Conservation (phyloP, 2,329 filamentous ascomycete genomes). For the Aspergillus hiratsukae region DNA sequence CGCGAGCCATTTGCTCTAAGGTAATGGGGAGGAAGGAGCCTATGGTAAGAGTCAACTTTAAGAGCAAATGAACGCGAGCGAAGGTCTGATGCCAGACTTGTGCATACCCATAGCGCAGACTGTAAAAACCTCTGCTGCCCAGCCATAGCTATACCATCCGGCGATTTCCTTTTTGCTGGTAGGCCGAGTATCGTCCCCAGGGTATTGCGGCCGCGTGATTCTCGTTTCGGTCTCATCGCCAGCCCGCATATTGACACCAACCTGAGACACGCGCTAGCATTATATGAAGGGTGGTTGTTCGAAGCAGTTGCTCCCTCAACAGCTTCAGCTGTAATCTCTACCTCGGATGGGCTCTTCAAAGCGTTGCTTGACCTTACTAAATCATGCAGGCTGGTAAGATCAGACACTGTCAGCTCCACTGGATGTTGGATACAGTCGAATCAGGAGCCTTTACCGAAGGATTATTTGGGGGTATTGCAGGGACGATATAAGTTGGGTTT, state of each 20-base stretch:
- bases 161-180: conserved; percentile 83
- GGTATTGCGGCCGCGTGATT: conserved; percentile 55
- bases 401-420: not conserved
- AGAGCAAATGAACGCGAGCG: conserved; percentile 5
- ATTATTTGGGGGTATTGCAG: not conserved
- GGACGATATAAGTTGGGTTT: not conserved
- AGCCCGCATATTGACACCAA: conserved; percentile 36
- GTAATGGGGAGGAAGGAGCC: conserved; percentile 95
- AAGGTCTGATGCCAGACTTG: not conserved
- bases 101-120: conserved; percentile 71
- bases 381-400: not conserved
- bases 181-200: conserved; percentile 79
- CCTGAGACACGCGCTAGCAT: conserved; percentile 16
- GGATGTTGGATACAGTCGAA: not conserved
- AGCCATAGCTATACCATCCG: conserved; percentile 95
- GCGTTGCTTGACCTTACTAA: not conserved
- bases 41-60: conserved; percentile 32
- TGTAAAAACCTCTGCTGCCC: conserved; percentile 93
- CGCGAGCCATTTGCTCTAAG: conserved; percentile 85
- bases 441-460: not conserved
- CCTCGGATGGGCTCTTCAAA: not conserved
- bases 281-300: not conserved
- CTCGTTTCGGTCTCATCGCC: conserved; percentile 17
- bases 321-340: not conserved
- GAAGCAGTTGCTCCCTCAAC: not conserved